These are phyloP conservation scores for Fusarium equiseti DNA, from an alignment of 2,329 filamentous ascomycete species.

Conservation along the genomic window DNA sequence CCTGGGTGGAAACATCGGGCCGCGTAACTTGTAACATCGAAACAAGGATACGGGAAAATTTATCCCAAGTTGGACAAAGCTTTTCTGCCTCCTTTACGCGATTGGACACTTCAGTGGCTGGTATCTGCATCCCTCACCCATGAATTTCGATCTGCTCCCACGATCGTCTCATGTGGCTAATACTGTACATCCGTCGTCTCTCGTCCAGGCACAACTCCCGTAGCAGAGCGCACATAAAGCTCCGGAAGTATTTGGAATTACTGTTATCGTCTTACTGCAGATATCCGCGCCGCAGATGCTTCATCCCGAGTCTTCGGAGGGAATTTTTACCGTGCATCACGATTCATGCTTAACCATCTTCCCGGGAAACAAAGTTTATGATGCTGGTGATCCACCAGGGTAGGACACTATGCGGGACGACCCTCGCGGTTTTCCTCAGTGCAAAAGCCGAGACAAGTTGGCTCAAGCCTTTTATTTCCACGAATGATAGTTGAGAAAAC, in stretches of 20 bases:
- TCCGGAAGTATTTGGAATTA: background rate
- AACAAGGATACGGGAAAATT: conserved; percentile 19
- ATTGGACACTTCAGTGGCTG: background rate
- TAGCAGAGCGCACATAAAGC: background rate
- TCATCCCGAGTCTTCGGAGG: background rate
- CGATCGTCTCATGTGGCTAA: background rate
- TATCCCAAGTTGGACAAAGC: background rate
- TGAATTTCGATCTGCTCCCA: conserved; percentile 6
- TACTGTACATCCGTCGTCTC: background rate
- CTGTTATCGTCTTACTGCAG: background rate
- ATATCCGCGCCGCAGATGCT: conserved; percentile 7
- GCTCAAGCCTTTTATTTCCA: conserved; percentile 16
- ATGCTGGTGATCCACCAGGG: conserved; percentile 4
- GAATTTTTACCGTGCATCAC: conserved; percentile 1
- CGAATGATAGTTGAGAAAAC: conserved; percentile 1
- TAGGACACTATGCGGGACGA: conserved; percentile 1
- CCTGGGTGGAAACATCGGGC: conserved; percentile 8
- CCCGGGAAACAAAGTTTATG: conserved; percentile 1
- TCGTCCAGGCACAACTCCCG: background rate
- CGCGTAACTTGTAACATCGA: conserved; percentile 15
- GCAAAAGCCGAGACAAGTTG: conserved; percentile 11
- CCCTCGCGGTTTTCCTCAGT: conserved; percentile 4
- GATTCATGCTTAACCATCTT: conserved; percentile 14
- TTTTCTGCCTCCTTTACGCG: background rate
- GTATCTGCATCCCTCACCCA: conserved; percentile 7